Base-by-base conservation (phyloP, 2,329 filamentous ascomycete species). In the Ceratocystis destructans region DNA sequence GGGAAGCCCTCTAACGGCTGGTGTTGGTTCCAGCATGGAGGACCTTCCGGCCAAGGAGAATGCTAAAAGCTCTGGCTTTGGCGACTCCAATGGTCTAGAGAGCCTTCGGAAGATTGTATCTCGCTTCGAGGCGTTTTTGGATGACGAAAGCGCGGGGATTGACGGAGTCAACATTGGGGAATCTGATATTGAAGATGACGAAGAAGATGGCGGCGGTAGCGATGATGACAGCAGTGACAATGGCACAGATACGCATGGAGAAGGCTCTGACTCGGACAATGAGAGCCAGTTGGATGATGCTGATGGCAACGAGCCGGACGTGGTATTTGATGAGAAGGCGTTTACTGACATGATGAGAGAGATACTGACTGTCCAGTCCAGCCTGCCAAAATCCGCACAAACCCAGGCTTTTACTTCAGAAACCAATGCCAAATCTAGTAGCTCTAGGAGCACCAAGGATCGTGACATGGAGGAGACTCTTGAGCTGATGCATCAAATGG, bases 101-200 rank as follows among this genome's bases (percentile, higher is more conserved):
- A 88, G 96, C 73, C 78, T 99, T 25, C 86, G 88, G 65, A 93
- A 93, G 72, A 96, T 97, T 73, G 94, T 99, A 0, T 87, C 89
- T 61, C 84, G 90, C n/a, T 97, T 99, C 72, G 91, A 96, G 72
- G 80, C 88, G 12, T 97, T 99, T 71, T 76, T 99, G 59, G 89
- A 95, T 66, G 90, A 97, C 71, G 88, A 95, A 10, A 82, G 82
- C 59, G 90, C 91, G 0, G 92, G 89, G 0, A 74, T 86, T 5
- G 91, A 96, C 61, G 93, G 91, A 0, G 89, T 87, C 0, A 85
- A 90, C 68, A 75, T 89, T 12, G 79, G 82, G 20, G 74, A 79
- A 8, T 77, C 79, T 1, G 76, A 80, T 5, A 78, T 80, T 4
- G 75, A 75, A 4, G 77, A 80, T 10, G 80, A 82, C 20, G 79